Percentiles rank a stretch among this genome's conserved stretches.
phyloP scores from a whole-genome alignment of 2,329 filamentous ascomycete species.

The Epicoccum nigrum region DNA sequence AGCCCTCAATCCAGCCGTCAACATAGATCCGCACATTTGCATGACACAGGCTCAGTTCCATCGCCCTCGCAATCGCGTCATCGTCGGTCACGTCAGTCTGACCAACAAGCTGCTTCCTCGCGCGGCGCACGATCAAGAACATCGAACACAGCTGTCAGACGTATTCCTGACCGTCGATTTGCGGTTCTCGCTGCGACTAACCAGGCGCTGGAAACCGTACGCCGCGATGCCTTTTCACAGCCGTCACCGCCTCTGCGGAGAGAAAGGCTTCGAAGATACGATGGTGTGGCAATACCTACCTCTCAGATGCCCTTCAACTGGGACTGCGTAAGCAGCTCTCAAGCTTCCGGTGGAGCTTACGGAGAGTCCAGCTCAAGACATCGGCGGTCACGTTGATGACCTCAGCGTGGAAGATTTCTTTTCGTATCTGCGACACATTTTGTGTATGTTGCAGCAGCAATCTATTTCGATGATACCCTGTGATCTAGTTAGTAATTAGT shows the following conservation, averaged over 20 bases:
- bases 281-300: conserved; percentile 40
- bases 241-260: conserved; percentile 42
- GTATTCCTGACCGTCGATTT: conserved; percentile 46
- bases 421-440: neutral
- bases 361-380: conserved; percentile 32
- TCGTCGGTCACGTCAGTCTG: conserved; percentile 38
- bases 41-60: conserved; percentile 22
- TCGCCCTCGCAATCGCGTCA: conserved; percentile 33
- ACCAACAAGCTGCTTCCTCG: conserved; percentile 26
- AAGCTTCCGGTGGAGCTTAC: conserved; percentile 36
- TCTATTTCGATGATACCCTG: too few relatives aligned
- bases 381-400: conserved; percentile 36
- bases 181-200: conserved; percentile 48
- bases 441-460: neutral
- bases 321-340: conserved; percentile 46
- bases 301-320: conserved; percentile 44
- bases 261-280: conserved; percentile 41
- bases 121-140: conserved; percentile 40
- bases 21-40: conserved; percentile 24
- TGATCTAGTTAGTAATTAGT: too few relatives aligned
- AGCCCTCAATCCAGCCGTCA: conserved; percentile 38
- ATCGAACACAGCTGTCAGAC: conserved; percentile 42
- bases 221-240: conserved; percentile 45
- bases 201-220: conserved; percentile 43
- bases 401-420: neutral